phyloP scores from a whole-genome alignment of 495 filamentous ascomycete genomes.

The Talaromyces borbonicus region DNA sequence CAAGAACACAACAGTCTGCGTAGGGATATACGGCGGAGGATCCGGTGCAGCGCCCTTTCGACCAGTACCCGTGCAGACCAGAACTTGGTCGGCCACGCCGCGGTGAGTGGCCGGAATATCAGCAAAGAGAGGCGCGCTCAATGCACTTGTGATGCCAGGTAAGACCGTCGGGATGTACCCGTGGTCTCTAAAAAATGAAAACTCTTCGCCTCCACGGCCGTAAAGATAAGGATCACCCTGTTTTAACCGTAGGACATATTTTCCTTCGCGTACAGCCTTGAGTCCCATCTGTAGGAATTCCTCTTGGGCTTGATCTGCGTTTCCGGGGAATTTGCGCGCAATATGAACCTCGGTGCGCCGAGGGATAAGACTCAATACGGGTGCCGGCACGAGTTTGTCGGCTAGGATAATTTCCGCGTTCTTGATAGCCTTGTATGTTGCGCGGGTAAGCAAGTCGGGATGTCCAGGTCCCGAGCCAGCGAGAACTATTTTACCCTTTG shows the following conservation, averaged over 20 bases:
- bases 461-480: conserved; percentile 91
- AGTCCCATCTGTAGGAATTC: conserved; percentile 80
- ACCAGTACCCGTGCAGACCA: conserved; percentile 91
- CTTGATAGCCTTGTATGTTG: conserved; percentile 78
- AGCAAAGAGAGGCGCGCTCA: conserved; percentile 82
- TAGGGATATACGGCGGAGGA: conserved; percentile 67
- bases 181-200: conserved; percentile 66
- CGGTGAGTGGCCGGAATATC: conserved; percentile 82
- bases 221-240: conserved; percentile 97
- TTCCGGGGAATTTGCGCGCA: conserved; percentile 94
- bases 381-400: conserved; percentile 88
- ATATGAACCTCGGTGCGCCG: conserved; percentile 84
- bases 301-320: conserved; percentile 85
- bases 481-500: conserved; percentile 64
- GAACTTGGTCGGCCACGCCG: conserved; percentile 80
- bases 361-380: conserved; percentile 80
- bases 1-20: conserved; percentile 83
- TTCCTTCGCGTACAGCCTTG: conserved; percentile 57
- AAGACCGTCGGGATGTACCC: conserved; percentile 67
- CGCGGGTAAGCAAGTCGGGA: conserved; percentile 80
- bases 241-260: conserved; percentile 79
- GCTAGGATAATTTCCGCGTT: conserved; percentile 80
- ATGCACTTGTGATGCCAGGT: conserved; percentile 80
- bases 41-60: conserved; percentile 76
- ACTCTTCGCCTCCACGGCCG: conserved; percentile 88